phyloP scores from a whole-genome alignment of 768 basidiomycete genomes.

The Russula virescens region DNA sequence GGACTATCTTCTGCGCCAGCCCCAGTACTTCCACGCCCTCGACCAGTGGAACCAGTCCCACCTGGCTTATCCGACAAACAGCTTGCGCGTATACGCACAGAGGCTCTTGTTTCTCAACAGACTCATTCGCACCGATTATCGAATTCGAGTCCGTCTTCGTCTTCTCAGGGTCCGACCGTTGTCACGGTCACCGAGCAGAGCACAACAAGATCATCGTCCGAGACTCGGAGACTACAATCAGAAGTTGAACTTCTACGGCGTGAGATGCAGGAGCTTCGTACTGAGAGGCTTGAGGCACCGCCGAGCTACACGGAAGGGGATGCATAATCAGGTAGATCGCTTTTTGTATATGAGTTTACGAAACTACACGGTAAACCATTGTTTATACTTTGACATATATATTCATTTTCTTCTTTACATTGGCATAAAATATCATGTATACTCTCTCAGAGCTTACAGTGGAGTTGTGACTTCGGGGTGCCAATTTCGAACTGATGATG shows the following conservation, averaged over 20 bases:
- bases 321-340: background rate
- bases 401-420: background rate
- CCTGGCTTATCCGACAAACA: constrained; percentile 12
- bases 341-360: background rate
- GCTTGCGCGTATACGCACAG: constrained; percentile 7
- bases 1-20: background rate
- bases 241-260: constrained; percentile 30
- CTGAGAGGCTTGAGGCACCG: constrained; percentile 26
- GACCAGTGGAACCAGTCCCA: background rate
- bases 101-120: background rate
- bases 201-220: background rate
- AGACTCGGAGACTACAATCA: constrained; percentile 3
- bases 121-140: background rate
- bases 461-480: too few relatives aligned
- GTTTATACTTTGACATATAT: background rate
- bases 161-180: too few relatives aligned
- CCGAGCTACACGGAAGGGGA: constrained; percentile 23
- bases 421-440: background rate
- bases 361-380: background rate
- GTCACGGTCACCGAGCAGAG: background rate
- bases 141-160: background rate
- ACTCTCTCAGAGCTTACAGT: background rate
- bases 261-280: constrained; percentile 28
- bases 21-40: background rate
- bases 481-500: too few relatives aligned